phyloP scores from a whole-genome alignment of 1,284 basidiomycete species.

The Sutorius eximius region DNA sequence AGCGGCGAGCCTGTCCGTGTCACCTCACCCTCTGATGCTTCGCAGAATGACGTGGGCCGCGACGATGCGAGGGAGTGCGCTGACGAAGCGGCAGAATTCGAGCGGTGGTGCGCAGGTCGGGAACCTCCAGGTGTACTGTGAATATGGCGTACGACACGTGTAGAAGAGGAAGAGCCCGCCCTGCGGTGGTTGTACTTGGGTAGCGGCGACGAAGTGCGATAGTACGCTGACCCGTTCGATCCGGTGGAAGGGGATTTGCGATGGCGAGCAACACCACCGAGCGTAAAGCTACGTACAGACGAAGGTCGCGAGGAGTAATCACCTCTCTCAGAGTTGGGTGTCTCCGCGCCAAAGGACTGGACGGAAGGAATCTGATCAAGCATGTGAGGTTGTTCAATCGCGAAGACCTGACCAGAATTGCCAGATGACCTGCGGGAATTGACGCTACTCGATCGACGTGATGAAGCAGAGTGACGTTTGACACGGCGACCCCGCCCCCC shows the following conservation, averaged over 20 bases:
- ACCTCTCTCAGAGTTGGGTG: constrained; percentile 77
- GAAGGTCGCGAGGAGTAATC: constrained; percentile 72
- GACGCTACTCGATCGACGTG: constrained; percentile 77
- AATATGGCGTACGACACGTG: constrained; percentile 69
- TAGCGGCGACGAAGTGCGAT: constrained; percentile 65
- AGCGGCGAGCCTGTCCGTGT: constrained; percentile 54
- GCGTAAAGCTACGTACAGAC: constrained; percentile 67
- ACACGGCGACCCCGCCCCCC: constrained; percentile 50
- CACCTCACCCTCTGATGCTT: constrained; percentile 65
- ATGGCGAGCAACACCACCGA: constrained; percentile 49
- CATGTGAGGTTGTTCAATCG: constrained; percentile 54
- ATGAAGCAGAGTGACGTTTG: constrained; percentile 67
- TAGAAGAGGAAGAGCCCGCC: constrained; percentile 72
- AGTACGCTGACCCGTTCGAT: constrained; percentile 65
- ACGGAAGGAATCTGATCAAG: constrained; percentile 53
- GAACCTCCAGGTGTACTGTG: constrained; percentile 39
- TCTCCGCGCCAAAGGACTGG: constrained; percentile 68
- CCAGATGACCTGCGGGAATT: constrained; percentile 75
- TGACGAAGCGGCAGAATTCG: constrained; percentile 73
- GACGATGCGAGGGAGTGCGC: constrained; percentile 70
- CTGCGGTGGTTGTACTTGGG: constrained; percentile 66
- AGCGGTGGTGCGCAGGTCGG: constrained; percentile 55
- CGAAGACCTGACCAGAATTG: constrained; percentile 59
- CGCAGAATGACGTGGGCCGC: constrained; percentile 72
- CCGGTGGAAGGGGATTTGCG: constrained; percentile 74